Percentiles rank a stretch among this genome's conserved stretches.
Evolutionary conservation across 495 filamentous ascomycete genomes (phyloP).

Genomic region (Podospora australis): DNA sequence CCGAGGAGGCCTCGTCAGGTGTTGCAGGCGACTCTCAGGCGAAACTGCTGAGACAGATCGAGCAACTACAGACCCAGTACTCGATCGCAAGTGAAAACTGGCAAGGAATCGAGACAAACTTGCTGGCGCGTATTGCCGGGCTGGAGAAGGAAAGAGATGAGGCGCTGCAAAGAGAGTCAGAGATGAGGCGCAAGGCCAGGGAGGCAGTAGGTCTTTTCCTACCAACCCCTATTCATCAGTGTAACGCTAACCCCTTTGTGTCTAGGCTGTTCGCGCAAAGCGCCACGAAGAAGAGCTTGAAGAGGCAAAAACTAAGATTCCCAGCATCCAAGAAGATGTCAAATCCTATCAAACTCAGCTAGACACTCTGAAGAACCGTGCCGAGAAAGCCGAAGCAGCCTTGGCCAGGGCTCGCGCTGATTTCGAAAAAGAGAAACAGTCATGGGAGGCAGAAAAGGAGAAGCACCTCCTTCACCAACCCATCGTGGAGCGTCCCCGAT

Average conservation of each 20-base stretch:
- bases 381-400: constrained; percentile 60
- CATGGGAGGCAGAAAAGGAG: constrained; percentile 67
- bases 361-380: constrained; percentile 54
- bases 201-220: constrained; percentile 58
- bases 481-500: constrained; percentile 62
- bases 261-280: constrained; percentile 72
- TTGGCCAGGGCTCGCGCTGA: constrained; percentile 44
- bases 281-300: constrained; percentile 80
- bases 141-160: constrained; percentile 91
- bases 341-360: constrained; percentile 56
- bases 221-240: constrained; percentile 20
- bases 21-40: constrained; percentile 76
- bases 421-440: constrained; percentile 44
- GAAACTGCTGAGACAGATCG: constrained; percentile 86
- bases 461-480: constrained; percentile 55
- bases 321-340: constrained; percentile 50
- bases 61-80: constrained; percentile 94
- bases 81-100: constrained; percentile 92
- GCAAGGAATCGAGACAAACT: constrained; percentile 85
- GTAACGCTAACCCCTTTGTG: too few species aligned
- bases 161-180: constrained; percentile 69
- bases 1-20: constrained; percentile 86
- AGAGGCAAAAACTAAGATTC: constrained; percentile 55
- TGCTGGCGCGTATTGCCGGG: constrained; percentile 63
- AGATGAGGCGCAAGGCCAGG: constrained; percentile 77